Base-by-base conservation (phyloP, 176 grass and related monocot genomes). In the Thalia dealbata region DNA sequence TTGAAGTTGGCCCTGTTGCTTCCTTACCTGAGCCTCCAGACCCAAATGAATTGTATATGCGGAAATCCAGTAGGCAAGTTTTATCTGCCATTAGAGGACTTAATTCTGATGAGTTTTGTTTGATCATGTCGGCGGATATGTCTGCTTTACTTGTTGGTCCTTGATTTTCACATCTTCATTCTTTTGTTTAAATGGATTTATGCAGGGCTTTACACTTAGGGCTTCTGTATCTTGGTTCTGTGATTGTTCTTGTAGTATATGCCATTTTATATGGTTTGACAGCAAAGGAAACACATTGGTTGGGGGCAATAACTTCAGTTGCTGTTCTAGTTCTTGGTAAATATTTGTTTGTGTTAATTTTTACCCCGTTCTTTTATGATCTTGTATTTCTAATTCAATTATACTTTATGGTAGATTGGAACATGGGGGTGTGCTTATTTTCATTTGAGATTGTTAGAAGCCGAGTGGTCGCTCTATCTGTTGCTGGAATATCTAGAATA, bases 241-340 rank as follows among this genome's bases (percentile, higher is more conserved):
- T 99, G 63, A 59, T 82, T 52, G 80, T 91, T 18, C 95, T 99
- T 84, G 73, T 99, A 76, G 84, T 83, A 26, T 99, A 99, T 71
- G 86, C 95, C 32, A 74, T 93, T 50, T 81, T 93, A 82, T 99
- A 99, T 23, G 87, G 90, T 69, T 79, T 93, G 78, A 99, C 95
- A 14, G 82, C 95, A 81, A 91, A 93, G 84, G 95, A 99, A 91
- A 84, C 87, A 72, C 88, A 75, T 59, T 99, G 90, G 90, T 66
- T 99, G 75, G 95, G 87, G 50, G 90, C 90, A 73, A 78, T 91
- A 75, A 99, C 95, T 78, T 99, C 95, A 79, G 42, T 87, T 83
- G 87, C 95, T 77, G 95, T 93, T 73, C 80, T 91, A 69, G 78
- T 93, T 91, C 87, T 99, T 61, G 95, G 95, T 99, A 99, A 88